Evolutionary conservation across 345 rosid species (phyloP), one percentile per base, ranked within the genome.

Genomic region (Dimocarpus longan): DNA sequence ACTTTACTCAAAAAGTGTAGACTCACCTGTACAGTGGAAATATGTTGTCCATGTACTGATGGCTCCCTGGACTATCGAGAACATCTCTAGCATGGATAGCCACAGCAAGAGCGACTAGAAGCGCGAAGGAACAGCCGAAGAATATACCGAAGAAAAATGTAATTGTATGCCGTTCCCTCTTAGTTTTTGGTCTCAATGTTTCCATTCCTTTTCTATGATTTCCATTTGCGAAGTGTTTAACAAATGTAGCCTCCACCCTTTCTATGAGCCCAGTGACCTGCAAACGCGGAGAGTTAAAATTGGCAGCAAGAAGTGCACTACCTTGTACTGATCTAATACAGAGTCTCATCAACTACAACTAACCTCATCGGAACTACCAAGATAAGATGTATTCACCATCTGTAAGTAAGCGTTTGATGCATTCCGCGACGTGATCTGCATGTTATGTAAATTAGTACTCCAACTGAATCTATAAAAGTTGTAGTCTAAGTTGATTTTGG

Each of bases 281-380:
- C 37, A 62, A 16, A 44, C 50, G 4, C 15, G 77, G 46, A 76
- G 46, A 21, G 50, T 46, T 46, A 66, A 68, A 15, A n/a, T 68
- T 10, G 26, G 66, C 21, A 7, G 9, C 60, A 46, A 28, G 21
- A 60, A 71, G 22, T 7, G 32, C 5, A 59, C n/a, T 18, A n/a
- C 64, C 18, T 11, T 43, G n/a, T 0, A 44, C 65, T 57, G 42
- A 62, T 19, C 18, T 1, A 21, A 59, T 18, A 68, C 46, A 28
- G 66, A 21, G 28, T 50, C 68, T 19, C 5, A 5, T 1, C 4
- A 19, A 46, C 44, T 19, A 40, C 3, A 71, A 75, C 78, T 73
- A n/a, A 89, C 98, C 87, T 94, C 91, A 70, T 87, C 92, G 57
- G 91, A 92, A 85, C 82, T 93, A 52, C 97, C 94, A n/a, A 94